Percentiles rank a stretch among this genome's conserved stretches.
These are phyloP conservation scores for Senna tora DNA, from an alignment of 306 rosid species.

Conservation along the genomic window DNA sequence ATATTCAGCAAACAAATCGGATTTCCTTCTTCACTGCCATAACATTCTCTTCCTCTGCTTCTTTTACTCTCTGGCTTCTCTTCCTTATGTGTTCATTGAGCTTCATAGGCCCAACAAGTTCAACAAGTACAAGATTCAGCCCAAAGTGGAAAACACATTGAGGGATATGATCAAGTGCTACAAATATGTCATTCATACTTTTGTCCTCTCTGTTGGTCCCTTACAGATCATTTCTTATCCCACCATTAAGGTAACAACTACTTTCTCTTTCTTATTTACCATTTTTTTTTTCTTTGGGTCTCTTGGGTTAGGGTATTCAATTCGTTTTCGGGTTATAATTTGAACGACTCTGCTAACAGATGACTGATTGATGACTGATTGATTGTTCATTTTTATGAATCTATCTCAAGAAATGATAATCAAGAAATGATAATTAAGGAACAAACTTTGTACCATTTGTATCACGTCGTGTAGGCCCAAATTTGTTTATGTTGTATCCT, in stretches of 20 bases:
- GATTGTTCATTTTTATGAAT: no score
- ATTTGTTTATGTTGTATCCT: no score
- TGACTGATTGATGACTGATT: no score
- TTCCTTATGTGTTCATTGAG: slow-evolving; percentile 58
- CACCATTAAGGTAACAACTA: slow-evolving; percentile 45
- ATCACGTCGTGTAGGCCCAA: no score
- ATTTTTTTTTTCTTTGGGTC: no score
- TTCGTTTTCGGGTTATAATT: no score
- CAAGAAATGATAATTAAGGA: no score
- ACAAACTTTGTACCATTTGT: no score
- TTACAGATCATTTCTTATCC: slow-evolving; percentile 68
- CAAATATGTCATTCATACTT: slow-evolving; percentile 55
- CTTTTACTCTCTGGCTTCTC: slow-evolving; percentile 51
- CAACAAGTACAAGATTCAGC: slow-evolving; percentile 57
- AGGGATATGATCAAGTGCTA: slow-evolving; percentile 52
- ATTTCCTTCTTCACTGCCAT: slow-evolving; percentile 61
- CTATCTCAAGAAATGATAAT: no score
- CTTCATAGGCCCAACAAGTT: slow-evolving; percentile 37
- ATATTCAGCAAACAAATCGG: slow-evolving; percentile 62
- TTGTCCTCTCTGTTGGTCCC: slow-evolving; percentile 61
- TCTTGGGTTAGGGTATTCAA: no score
- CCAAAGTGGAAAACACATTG: slow-evolving; percentile 47
- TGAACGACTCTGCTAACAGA: no score
- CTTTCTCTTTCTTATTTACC: no score
- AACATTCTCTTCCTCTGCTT: slow-evolving; percentile 57